A percentile compares a stretch with the other conserved stretches of the same genome.
Conservation (phyloP, 805 yeast species). For the Kodamaea hsintzibuensis region DNA sequence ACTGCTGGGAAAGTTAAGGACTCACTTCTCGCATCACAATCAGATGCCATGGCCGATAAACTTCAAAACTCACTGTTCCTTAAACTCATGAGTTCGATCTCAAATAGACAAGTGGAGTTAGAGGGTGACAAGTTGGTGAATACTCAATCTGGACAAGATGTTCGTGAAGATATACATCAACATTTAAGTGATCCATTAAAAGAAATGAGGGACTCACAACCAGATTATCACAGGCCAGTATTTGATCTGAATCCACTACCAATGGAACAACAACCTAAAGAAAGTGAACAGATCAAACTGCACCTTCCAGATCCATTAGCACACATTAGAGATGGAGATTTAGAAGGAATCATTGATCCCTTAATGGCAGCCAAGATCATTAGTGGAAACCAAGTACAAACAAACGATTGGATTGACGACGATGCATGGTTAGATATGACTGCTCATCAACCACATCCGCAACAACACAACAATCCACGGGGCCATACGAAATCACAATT, state of each 20-base stretch:
- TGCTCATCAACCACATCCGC: background rate
- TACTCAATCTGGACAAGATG: slow-evolving; percentile 20
- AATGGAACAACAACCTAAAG: background rate
- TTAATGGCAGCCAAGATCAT: slow-evolving; percentile 41
- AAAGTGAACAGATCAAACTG: slow-evolving; percentile 12
- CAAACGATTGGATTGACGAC: slow-evolving; percentile 36
- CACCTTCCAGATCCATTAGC: slow-evolving; percentile 47
- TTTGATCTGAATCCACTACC: background rate
- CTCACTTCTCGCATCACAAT: slow-evolving; percentile 18
- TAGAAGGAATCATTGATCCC: slow-evolving; percentile 30
- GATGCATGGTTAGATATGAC: slow-evolving; percentile 20
- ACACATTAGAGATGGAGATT: slow-evolving; percentile 42
- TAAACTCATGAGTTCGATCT: slow-evolving; percentile 41
- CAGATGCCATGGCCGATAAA: slow-evolving; percentile 24
- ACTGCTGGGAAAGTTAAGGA: slow-evolving; percentile 38
- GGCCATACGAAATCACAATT: background rate
- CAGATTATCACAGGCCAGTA: background rate
- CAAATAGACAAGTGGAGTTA: slow-evolving; percentile 38
- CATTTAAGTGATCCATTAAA: slow-evolving; percentile 18
- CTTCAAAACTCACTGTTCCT: slow-evolving; percentile 38
- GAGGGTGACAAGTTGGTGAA: slow-evolving; percentile 42
- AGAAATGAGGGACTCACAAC: slow-evolving; percentile 4
- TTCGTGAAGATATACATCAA: slow-evolving; percentile 12
- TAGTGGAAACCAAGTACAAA: slow-evolving; percentile 41
- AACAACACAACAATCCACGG: background rate